Percentiles rank a stretch among this genome's conserved stretches.
Evolutionary conservation across 441 rosid genomes (phyloP).

Genomic region (Pelargonium cotyledonis): DNA sequence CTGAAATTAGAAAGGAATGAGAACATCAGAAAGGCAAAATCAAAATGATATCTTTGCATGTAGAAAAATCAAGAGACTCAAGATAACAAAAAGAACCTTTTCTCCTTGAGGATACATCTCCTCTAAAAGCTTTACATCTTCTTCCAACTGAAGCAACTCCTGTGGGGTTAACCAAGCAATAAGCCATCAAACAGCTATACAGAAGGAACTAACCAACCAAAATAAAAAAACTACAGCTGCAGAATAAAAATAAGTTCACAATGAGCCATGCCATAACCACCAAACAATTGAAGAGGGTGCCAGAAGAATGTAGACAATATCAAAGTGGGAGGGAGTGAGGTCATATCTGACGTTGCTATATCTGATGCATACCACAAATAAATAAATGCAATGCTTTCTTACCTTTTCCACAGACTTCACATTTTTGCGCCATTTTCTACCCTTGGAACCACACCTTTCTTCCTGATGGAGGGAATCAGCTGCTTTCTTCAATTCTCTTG

Average conservation of each 20-base stretch:
- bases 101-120: conserved; percentile 99
- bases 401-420: conserved; percentile 95
- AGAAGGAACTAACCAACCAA: neutral
- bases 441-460: conserved; percentile 90
- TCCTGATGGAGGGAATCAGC: conserved; percentile 95
- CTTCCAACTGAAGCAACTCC: conserved; percentile 92
- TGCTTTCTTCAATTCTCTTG: conserved; percentile 86
- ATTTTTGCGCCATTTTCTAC: conserved; percentile 95
- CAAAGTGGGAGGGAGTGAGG: neutral
- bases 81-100: conserved; percentile 39
- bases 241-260: neutral
- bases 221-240: no score
- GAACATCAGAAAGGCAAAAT: conserved; percentile 11
- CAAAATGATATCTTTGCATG: conserved; percentile 2
- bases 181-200: conserved; percentile 12
- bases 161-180: conserved; percentile 30
- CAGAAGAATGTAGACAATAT: neutral
- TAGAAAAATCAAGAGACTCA: neutral
- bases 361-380: no score
- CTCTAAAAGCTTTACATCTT: conserved; percentile 92
- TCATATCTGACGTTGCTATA: neutral
- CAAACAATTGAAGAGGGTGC: neutral
- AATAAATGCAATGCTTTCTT: neutral
- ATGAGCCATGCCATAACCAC: neutral
- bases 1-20: conserved; percentile 37